A percentile compares a stretch with the other conserved stretches of the same genome.
Conservation (phyloP, 257 asterid genomes). For the Solanum lycopersicoides region DNA sequence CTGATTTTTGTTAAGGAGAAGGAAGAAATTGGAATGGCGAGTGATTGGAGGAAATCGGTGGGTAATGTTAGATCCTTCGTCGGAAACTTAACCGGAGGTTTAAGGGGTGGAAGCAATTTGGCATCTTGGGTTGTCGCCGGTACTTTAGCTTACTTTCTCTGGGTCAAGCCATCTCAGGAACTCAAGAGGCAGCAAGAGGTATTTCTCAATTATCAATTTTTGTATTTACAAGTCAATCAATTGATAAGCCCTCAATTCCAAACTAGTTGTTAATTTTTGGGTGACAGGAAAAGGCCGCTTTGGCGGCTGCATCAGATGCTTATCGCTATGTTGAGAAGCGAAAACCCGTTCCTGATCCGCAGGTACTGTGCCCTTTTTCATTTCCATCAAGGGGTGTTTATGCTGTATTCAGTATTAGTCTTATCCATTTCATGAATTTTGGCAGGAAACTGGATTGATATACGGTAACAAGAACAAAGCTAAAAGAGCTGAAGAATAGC, state of each 20-base stretch:
- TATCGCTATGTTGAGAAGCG: constrained; percentile 69
- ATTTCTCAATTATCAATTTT: not conserved
- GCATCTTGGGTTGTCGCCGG: constrained; percentile 98
- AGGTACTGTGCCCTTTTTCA: constrained; percentile 22
- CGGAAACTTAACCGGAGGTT: constrained; percentile 80
- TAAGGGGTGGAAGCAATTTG: constrained; percentile 72
- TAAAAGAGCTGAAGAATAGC: constrained; percentile 29
- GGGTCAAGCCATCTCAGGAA: constrained; percentile 89
- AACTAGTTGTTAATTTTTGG: not conserved
- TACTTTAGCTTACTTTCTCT: constrained; percentile 86
- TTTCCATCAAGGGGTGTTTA: not conserved
- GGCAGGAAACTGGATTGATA: constrained; percentile 75
- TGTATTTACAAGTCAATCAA: not conserved
- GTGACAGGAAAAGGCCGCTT: constrained; percentile 63
- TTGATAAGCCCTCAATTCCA: not conserved
- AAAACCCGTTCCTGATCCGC: constrained; percentile 84
- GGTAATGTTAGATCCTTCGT: constrained; percentile 67
- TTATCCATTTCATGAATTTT: not conserved
- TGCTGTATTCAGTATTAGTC: not conserved
- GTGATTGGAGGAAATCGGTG: constrained; percentile 42
- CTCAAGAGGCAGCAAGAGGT: constrained; percentile 80
- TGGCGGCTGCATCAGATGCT: constrained; percentile 58
- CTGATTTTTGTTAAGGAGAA: not conserved
- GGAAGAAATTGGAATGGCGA: constrained; percentile 19
- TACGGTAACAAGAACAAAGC: constrained; percentile 50